Conservation (phyloP, 2,329 filamentous ascomycete species). For the Graphilbum ipis-grandicollis region DNA sequence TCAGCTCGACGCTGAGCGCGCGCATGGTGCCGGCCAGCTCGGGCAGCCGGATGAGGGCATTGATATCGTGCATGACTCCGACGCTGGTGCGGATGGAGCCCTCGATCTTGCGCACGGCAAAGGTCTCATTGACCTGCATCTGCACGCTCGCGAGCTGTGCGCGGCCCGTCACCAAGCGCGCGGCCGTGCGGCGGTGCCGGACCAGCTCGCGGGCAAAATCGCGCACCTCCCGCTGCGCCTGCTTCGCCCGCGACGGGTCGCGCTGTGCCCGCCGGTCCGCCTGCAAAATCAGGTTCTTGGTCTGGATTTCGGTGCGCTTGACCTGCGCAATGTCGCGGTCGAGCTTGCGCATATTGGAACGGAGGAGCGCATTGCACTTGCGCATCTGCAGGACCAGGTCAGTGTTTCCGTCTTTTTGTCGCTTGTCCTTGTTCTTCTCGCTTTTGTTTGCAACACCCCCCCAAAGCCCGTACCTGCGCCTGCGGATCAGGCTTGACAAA, state of each 20-base stretch:
- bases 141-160: constrained; percentile 84
- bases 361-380: constrained; percentile 86
- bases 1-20: constrained; percentile 69
- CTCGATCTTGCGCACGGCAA: constrained; percentile 89
- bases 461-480: constrained; percentile 52
- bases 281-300: constrained; percentile 67
- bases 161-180: constrained; percentile 67
- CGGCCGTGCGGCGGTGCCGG: constrained; percentile 57
- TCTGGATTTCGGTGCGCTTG: constrained; percentile 66
- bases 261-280: constrained; percentile 67
- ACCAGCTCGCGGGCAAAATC: constrained; percentile 81
- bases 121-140: constrained; percentile 96
- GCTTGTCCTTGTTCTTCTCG: no score
- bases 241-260: constrained; percentile 60
- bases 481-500: constrained; percentile 89
- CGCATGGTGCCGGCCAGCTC: constrained; percentile 81
- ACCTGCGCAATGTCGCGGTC: constrained; percentile 78
- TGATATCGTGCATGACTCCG: constrained; percentile 94
- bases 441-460: no score
- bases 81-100: constrained; percentile 74
- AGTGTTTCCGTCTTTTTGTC: no score
- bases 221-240: constrained; percentile 68
- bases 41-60: constrained; percentile 65
- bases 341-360: constrained; percentile 78
- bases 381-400: constrained; percentile 74